Conservation (phyloP, 2,329 filamentous ascomycete species). For the Pseudogymnoascus sp. region DNA sequence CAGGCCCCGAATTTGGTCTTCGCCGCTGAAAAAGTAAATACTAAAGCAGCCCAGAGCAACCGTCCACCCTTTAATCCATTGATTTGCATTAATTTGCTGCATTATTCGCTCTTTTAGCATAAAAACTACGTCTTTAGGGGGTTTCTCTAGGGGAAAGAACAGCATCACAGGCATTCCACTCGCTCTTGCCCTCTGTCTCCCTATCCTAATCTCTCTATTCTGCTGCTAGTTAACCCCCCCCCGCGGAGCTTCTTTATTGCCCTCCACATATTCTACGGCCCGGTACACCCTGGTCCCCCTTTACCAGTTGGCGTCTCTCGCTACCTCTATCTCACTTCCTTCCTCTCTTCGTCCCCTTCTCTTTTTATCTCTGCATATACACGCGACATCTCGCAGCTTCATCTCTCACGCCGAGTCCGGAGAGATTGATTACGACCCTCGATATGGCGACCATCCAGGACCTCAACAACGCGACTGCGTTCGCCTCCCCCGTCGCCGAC, state of each 20-base stretch:
- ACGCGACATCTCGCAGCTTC: not conserved
- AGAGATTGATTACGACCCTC: not conserved
- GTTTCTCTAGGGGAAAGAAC: not conserved
- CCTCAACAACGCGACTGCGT: slow-evolving; percentile 26
- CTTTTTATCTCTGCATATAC: not conserved
- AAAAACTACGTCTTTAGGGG: not conserved
- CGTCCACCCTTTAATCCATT: not conserved
- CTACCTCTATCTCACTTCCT: not conserved
- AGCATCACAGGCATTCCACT: not conserved
- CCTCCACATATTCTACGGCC: not conserved
- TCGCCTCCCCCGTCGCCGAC: slow-evolving; percentile 19
- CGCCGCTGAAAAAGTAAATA: not conserved
- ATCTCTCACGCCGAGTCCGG: not conserved
- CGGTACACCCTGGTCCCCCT: not conserved
- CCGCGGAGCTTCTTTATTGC: not conserved
- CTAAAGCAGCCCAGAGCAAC: not conserved
- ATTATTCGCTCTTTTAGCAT: not conserved
- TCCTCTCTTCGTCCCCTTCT: not conserved
- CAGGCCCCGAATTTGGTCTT: not conserved
- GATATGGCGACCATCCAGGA: slow-evolving; percentile 24
- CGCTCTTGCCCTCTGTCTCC: not conserved
- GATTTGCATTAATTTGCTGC: not conserved
- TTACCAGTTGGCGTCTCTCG: not conserved
- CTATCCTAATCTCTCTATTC: not conserved
- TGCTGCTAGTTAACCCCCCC: not conserved